phyloP scores from a whole-genome alignment of 495 filamentous ascomycete genomes.

The Penicillium parvum region DNA sequence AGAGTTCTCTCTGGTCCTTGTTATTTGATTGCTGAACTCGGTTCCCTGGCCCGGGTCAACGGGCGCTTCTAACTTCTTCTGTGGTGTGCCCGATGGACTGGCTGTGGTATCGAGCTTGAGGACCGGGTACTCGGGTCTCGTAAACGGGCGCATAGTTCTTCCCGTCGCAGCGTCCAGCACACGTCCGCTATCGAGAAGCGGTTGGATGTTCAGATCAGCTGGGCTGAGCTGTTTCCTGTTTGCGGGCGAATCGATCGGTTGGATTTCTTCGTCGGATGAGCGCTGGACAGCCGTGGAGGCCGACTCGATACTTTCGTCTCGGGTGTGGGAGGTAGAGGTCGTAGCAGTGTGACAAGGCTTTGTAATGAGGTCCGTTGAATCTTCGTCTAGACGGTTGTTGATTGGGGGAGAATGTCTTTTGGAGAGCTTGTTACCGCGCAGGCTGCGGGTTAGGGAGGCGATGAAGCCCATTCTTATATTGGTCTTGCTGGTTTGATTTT shows the following conservation, averaged over 20 bases:
- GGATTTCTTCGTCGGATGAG: constrained; percentile 7
- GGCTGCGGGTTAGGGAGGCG: constrained; percentile 12
- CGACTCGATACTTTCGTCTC: constrained; percentile 13
- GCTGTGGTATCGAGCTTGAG: constrained; percentile 16
- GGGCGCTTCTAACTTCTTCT: constrained; percentile 8
- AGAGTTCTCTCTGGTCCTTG: background rate
- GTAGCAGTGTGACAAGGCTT: constrained; percentile 11
- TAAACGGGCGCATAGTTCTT: constrained; percentile 5
- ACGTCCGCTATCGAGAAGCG: constrained; percentile 17
- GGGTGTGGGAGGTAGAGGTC: constrained; percentile 5
- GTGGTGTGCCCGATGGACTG: constrained; percentile 9
- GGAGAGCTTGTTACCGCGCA: constrained; percentile 17
- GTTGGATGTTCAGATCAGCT: constrained; percentile 10
- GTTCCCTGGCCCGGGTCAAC: constrained; percentile 8
- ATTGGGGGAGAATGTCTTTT: constrained; percentile 12
- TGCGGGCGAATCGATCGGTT: constrained; percentile 12
- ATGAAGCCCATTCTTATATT: constrained; percentile 24
- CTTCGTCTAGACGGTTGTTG: constrained; percentile 17
- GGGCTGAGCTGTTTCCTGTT: constrained; percentile 7
- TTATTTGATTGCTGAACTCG: background rate
- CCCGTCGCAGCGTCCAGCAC: constrained; percentile 1
- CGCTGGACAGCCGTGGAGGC: constrained; percentile 14
- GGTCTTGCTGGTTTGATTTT: background rate
- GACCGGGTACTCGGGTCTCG: constrained; percentile 19
- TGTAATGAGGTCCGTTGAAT: constrained; percentile 25